Base-by-base conservation (phyloP, 78 protist genomes). In the Andalucia godoyi region DNA sequence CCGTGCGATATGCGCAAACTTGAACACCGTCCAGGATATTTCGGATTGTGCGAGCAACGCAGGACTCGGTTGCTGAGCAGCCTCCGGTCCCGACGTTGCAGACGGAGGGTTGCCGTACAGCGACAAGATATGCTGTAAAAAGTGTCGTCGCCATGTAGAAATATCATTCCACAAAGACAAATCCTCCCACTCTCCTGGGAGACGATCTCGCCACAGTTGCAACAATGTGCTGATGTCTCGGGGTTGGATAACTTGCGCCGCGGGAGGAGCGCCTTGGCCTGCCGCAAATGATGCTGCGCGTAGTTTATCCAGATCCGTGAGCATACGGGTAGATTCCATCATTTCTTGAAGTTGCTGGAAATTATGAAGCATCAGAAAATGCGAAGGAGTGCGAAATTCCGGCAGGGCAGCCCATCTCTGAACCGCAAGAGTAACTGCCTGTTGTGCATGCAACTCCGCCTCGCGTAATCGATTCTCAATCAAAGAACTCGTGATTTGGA, bases 331-430 rank as follows among this genome's bases (percentile, higher is more conserved):
- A 18, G 54, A 29, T 29, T 55, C 60, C 21, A 18, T 18, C 21
- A 55, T 18, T 55, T 55, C 60, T 30, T 29, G 25, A 29, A 55
- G 21, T 55, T 55, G 60, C 21, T 55, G 60, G 25, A 30, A 55
- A 21, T 55, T 55, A 55, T 55, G 60, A 29, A 55, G 25, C 60
- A 55, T 55, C n/a, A 29, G 21, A 55, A 21, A 21, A 21, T 55
- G 60, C 21, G 60, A 29, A 18, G 54, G 53, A 21, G 53, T 29
- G 21, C 21, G 21, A 21, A 55, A 55, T 18, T 30, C 25, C 21
- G 60, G 60, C 21, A 55, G 21, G 21, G 60, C 60, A 21, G 53
- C 21, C 60, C 60, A 55, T 29, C 60, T 21, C 21, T 55, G 60
- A 55, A 55, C n/a, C 18, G 54, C 60, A 18, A 30, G 21, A 18